Base-by-base conservation (phyloP, 179 eudicot genomes). In the Camellia oleifera region DNA sequence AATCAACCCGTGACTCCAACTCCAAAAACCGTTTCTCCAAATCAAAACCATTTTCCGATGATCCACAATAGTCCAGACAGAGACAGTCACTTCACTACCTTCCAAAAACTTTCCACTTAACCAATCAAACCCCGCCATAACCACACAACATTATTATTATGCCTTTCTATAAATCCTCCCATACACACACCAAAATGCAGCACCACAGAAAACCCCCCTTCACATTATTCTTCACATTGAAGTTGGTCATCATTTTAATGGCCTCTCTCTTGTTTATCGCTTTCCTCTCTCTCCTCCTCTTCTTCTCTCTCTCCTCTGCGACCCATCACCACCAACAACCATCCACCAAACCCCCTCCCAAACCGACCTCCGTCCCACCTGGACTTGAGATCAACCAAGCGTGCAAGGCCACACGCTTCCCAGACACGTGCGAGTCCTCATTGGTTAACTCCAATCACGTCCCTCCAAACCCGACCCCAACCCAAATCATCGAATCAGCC, bases 321-420 rank as follows among this genome's bases (percentile, higher is more conserved):
- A 4, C 72, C 32, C 67, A 68, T 68, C 83, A 20, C 75, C 85
- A 17, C 73, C 66, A 2, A 74, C 77, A 53, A 72, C 69, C 72
- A 68, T 14, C 62, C 81, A 62, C 12, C 11, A 18, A 17, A 54
- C 72, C 75, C 76, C 20, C 32, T 42, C 48, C 63, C 58, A 60
- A 75, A 14, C 67, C 76, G 40, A 17, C 17, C 75, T 11, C 80
- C 17, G 8, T 73, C 8, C 53, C 71, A 4, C 81, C 79, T 2
- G 72, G 56, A 4, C 81, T 78, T 2, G 72, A 60, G 8, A 80
- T 92, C 81, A 84, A 60, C 14, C 83, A 77, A 75, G 92, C 90
- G 0, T 94, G 98, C 84, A 84, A 81, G 50, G 92, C 94, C 67
- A 87, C 98, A 0, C 90, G 87, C 1, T 84, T 77, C 82, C 92